Conservation (phyloP, 306 rosid species). For the Fragaria nilgerrensis region DNA sequence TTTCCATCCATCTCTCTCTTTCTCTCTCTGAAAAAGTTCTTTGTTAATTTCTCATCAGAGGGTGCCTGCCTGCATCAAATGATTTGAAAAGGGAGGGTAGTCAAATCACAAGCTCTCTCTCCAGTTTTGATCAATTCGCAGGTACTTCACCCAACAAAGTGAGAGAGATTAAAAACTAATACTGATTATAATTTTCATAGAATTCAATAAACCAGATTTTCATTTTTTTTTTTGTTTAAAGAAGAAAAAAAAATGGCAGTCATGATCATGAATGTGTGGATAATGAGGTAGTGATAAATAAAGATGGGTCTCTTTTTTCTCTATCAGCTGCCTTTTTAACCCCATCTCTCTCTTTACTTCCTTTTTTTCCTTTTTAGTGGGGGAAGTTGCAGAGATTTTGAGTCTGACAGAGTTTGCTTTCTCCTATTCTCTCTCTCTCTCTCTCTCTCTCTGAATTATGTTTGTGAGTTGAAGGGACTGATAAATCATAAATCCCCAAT, state of each 20-base stretch:
- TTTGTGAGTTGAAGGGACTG: conserved; percentile 24
- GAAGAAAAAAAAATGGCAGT: neutral
- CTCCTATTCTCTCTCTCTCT: conserved; percentile 18
- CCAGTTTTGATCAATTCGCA: conserved; percentile 61
- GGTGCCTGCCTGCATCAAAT: conserved; percentile 41
- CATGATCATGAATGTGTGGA: conserved; percentile 45
- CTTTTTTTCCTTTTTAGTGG: conserved; percentile 41
- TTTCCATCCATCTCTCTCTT: conserved; percentile 14
- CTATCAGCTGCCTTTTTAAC: conserved; percentile 35
- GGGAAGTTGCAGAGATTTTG: conserved; percentile 69
- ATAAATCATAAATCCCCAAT: conserved; percentile 16
- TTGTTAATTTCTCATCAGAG: conserved; percentile 44
- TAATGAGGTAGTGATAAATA: conserved; percentile 49
- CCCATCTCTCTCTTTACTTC: conserved; percentile 36
- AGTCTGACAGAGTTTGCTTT: conserved; percentile 73
- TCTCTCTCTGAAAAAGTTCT: conserved; percentile 28
- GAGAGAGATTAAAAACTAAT: conserved; percentile 10
- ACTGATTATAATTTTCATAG: neutral
- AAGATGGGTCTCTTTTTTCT: conserved; percentile 68
- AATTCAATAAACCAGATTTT: neutral
- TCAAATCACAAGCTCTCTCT: conserved; percentile 66
- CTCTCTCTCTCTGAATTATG: conserved; percentile 26
- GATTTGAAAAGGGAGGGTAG: conserved; percentile 59
- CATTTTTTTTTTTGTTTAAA: neutral
- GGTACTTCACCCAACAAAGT: conserved; percentile 53